These are phyloP conservation scores for Thielaviopsis cerberus DNA, from an alignment of 2,329 filamentous ascomycete species.

Conservation along the genomic window DNA sequence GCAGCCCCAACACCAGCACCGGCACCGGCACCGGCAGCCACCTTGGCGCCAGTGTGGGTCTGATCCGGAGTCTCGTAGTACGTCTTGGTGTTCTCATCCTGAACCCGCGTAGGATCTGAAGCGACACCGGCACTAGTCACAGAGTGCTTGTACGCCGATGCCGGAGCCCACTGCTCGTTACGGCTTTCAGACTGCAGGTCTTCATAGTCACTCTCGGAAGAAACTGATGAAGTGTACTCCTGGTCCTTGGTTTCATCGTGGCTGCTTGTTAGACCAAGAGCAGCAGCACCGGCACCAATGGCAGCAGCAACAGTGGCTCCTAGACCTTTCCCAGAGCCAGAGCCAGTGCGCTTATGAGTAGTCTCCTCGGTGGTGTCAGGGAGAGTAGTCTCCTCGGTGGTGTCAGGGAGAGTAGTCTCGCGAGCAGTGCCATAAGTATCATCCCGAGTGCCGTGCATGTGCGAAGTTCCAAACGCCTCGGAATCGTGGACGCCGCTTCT, in stretches of 20 bases:
- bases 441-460: neutral
- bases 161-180: neutral
- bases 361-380: neutral
- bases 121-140: slow-evolving; percentile 1
- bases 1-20: neutral
- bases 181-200: neutral
- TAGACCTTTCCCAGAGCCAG: slow-evolving; percentile 5
- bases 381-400: neutral
- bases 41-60: neutral
- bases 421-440: neutral
- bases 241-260: neutral
- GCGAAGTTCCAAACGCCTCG: neutral
- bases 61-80: neutral
- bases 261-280: slow-evolving; percentile 5
- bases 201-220: slow-evolving; percentile 5
- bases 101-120: neutral
- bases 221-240: slow-evolving; percentile 9
- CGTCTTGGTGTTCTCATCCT: slow-evolving; percentile 4
- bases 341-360: neutral
- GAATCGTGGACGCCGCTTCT: neutral
- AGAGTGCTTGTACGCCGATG: slow-evolving; percentile 2
- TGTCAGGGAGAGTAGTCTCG: neutral
- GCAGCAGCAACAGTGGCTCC: slow-evolving; percentile 7
- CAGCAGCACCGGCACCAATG: slow-evolving; percentile 9
- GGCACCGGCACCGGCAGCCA: neutral